Conservation (phyloP, 495 filamentous ascomycete genomes). For the Paragyromitra xinjiangensis region DNA sequence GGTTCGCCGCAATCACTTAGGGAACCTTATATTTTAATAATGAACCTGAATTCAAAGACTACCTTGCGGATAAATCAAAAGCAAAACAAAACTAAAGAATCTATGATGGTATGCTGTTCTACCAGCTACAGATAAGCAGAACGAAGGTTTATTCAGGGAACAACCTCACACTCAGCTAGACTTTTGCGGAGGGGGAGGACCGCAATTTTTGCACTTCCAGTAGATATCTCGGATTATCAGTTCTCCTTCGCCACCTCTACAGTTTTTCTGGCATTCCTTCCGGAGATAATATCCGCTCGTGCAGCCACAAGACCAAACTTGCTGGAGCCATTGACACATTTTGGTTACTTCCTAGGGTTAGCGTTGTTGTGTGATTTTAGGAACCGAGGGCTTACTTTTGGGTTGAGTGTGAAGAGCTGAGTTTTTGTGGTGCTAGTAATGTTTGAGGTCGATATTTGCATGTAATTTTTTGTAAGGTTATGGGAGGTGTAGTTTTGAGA, state of each 20-base stretch:
- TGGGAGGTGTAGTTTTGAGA: background rate
- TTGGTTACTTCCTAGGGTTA: background rate
- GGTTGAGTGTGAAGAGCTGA: background rate
- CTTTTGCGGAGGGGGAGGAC: background rate
- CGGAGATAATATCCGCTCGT: slow-evolving; percentile 13
- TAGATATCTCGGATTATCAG: background rate
- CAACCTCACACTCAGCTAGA: background rate
- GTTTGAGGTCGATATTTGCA: background rate
- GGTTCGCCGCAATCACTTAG: background rate
- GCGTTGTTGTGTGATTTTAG: background rate
- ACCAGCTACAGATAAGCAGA: background rate
- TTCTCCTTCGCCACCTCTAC: slow-evolving; percentile 5
- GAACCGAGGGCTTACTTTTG: background rate
- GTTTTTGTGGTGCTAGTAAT: background rate
- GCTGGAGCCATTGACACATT: slow-evolving; percentile 23
- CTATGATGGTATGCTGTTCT: background rate
- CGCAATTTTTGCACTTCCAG: background rate
- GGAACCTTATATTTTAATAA: background rate
- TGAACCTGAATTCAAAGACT: background rate
- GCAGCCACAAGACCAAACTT: slow-evolving; percentile 23
- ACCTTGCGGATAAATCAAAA: background rate
- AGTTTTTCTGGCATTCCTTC: background rate
- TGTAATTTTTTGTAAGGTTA: background rate
- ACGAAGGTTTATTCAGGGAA: background rate
- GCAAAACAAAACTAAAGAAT: background rate